Conservation (phyloP, 176 grass and related monocot genomes). For the Avena atlantica region DNA sequence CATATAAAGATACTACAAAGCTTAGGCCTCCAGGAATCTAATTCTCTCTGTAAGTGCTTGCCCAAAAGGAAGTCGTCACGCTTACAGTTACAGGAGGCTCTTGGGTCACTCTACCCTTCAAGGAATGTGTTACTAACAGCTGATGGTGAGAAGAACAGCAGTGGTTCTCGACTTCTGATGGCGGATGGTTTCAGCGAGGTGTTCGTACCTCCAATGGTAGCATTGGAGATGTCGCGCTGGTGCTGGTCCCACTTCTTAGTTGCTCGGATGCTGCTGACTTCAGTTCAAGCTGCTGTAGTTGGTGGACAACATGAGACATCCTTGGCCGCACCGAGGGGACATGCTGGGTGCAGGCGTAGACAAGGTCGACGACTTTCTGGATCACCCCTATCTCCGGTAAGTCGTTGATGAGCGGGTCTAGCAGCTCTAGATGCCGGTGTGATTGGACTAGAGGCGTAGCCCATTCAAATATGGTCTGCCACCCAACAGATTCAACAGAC, state of each 20-base stretch:
- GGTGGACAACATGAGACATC: slow-evolving; percentile 98
- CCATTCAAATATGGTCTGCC: slow-evolving; percentile 98
- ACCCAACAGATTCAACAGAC: slow-evolving; percentile 81
- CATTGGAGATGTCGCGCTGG: slow-evolving; percentile 89
- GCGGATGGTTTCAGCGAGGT: slow-evolving; percentile 50
- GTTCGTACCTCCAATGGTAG: slow-evolving; percentile 83
- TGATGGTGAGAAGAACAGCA: background rate
- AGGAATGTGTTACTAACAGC: background rate
- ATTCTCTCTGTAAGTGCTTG: background rate
- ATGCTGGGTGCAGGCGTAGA: slow-evolving; percentile 93
- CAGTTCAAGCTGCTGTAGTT: slow-evolving; percentile 82
- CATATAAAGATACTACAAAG: background rate
- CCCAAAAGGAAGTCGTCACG: slow-evolving; percentile 11
- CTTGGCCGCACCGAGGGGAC: slow-evolving; percentile 92
- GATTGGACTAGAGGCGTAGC: slow-evolving; percentile 87
- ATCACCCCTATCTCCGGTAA: slow-evolving; percentile 77
- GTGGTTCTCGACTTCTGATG: background rate
- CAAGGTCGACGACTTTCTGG: slow-evolving; percentile 90
- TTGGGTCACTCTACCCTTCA: slow-evolving; percentile 16
- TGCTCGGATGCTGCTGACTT: slow-evolving; percentile 69
- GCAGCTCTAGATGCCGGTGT: slow-evolving; percentile 84
- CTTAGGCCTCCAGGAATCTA: background rate
- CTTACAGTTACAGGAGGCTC: slow-evolving; percentile 26
- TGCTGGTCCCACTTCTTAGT: slow-evolving; percentile 85
- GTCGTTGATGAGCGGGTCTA: slow-evolving; percentile 85